phyloP scores from a whole-genome alignment of 78 protist genomes.

The slime mould (Dictyostelium discoideum) region DNA sequence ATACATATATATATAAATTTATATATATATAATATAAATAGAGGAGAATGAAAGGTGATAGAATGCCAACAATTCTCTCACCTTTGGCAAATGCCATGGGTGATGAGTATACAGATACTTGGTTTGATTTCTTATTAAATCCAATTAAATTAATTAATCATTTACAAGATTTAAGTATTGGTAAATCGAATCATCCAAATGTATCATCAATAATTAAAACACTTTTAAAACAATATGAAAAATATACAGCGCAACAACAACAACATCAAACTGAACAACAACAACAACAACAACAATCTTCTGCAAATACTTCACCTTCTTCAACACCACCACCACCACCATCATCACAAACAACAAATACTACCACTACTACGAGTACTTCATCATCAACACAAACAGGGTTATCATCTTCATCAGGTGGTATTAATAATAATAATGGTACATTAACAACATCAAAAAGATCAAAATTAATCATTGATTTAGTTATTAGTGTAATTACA shows the following conservation, averaged over 20 bases:
- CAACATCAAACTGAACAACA: neutral
- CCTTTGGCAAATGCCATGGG: conserved; percentile 71
- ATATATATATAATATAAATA: neutral
- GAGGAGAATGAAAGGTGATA: conserved; percentile 57
- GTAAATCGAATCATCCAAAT: conserved; percentile 62
- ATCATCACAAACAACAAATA: neutral
- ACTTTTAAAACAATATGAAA: conserved; percentile 60
- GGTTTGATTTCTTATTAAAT: conserved; percentile 55
- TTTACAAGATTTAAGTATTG: conserved; percentile 29
- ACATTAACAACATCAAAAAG: neutral
- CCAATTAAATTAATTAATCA: conserved; percentile 28
- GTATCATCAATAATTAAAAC: conserved; percentile 37
- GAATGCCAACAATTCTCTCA: conserved; percentile 66
- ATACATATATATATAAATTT: neutral
- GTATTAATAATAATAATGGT: neutral
- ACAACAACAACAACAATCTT: neutral
- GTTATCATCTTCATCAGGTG: neutral
- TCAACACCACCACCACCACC: neutral
- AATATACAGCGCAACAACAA: neutral
- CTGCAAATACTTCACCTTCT: neutral
- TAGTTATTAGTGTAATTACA: neutral
- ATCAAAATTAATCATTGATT: conserved; percentile 8
- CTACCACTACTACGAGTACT: neutral
- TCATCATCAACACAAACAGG: neutral
- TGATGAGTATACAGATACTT: conserved; percentile 71